phyloP scores from a whole-genome alignment of 2,329 filamentous ascomycete species.

The Seiridium cupressi region DNA sequence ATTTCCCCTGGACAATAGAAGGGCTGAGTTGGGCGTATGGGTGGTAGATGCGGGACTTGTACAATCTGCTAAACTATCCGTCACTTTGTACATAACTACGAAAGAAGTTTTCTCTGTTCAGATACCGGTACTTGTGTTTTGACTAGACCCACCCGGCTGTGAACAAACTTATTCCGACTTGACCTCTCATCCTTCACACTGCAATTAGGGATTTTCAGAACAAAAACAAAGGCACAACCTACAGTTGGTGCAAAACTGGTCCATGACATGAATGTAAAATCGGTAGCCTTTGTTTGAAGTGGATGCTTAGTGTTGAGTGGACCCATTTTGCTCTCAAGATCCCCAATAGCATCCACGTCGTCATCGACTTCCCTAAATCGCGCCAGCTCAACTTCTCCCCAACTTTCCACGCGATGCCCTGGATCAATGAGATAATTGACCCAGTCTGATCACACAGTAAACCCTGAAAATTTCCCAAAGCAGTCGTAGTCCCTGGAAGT shows the following conservation, averaged over 20 bases:
- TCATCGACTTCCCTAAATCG: constrained; percentile 11
- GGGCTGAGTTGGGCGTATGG: constrained; percentile 9
- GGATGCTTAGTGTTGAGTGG: no score
- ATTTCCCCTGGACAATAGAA: constrained; percentile 86
- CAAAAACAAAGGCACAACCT: no score
- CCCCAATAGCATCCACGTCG: constrained; percentile 5
- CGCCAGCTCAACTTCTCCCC: not conserved
- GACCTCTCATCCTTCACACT: no score
- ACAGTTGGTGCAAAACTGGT: no score
- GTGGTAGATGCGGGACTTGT: constrained; percentile 7
- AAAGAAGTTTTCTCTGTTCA: constrained; percentile 6
- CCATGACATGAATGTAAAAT: no score
- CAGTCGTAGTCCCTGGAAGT: not conserved
- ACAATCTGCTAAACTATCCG: constrained; percentile 11
- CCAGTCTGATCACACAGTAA: not conserved
- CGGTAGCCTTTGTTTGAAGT: no score
- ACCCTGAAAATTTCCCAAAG: not conserved
- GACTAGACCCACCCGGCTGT: not conserved
- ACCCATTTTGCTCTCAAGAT: not conserved
- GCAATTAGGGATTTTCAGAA: no score
- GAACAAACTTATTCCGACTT: not conserved
- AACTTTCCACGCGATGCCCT: not conserved
- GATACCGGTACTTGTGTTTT: not conserved
- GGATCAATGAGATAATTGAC: not conserved
- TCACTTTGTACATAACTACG: constrained; percentile 21